A percentile compares a stretch with the other conserved stretches of the same genome.
Evolutionary conservation across 1,284 basidiomycete species (phyloP).

Genomic region (Tremellales sp.): DNA sequence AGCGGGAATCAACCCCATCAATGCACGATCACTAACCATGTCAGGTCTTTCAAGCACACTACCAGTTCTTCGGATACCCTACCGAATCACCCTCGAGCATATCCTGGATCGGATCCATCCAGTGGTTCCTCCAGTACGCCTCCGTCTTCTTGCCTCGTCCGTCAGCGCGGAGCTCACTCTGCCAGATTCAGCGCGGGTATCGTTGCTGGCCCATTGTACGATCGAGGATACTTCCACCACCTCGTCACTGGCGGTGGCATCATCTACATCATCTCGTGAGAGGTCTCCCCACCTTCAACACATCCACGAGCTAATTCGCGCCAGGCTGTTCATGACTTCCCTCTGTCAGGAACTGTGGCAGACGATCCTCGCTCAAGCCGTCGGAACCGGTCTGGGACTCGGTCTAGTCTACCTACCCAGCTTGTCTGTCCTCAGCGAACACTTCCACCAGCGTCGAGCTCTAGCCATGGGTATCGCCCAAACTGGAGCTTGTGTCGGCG

Average conservation of each 20-base stretch:
- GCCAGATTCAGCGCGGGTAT: constrained; percentile 42
- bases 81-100: constrained; percentile 21
- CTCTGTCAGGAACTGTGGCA: constrained; percentile 60
- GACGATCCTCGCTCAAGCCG: constrained; percentile 14
- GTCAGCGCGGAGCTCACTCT: neutral
- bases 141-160: neutral
- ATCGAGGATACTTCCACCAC: constrained; percentile 56
- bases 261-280: constrained; percentile 51
- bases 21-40: neutral
- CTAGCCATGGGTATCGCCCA: constrained; percentile 24
- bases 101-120: constrained; percentile 69
- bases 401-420: constrained; percentile 54
- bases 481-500: constrained; percentile 31
- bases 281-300: neutral
- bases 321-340: constrained; percentile 54
- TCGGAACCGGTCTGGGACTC: constrained; percentile 16
- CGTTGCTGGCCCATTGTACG: constrained; percentile 57
- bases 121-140: constrained; percentile 55
- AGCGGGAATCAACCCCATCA: neutral
- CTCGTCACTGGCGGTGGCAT: constrained; percentile 51
- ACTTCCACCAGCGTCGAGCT: constrained; percentile 40
- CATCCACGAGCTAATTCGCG: neutral
- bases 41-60: constrained; percentile 19
- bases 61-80: constrained; percentile 20
- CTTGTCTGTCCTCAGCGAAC: constrained; percentile 53